Percentiles rank a stretch among this genome's conserved stretches.
phyloP scores from a whole-genome alignment of 1,284 basidiomycete species.

The Schizopora paradoxa region DNA sequence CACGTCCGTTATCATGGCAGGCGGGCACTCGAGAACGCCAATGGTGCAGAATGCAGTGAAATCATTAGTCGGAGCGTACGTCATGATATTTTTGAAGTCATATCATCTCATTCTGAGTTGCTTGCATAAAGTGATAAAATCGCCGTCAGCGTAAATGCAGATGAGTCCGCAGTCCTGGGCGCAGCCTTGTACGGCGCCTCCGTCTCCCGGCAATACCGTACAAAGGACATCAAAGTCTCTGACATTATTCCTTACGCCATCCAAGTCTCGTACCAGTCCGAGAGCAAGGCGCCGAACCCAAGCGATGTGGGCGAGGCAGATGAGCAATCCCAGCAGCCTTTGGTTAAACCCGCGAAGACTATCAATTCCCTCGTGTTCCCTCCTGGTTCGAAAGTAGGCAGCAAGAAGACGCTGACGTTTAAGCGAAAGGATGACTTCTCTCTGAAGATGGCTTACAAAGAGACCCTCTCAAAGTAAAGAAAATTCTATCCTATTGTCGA shows the following conservation, averaged over 20 bases:
- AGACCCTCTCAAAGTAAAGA: slow-evolving; percentile 50
- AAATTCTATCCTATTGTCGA: background rate
- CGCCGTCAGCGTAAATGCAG: slow-evolving; percentile 93
- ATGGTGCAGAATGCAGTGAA: slow-evolving; percentile 85
- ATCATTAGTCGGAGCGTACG: slow-evolving; percentile 69
- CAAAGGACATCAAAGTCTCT: slow-evolving; percentile 85
- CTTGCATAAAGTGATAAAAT: slow-evolving; percentile 57
- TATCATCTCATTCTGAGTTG: background rate
- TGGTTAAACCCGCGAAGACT: slow-evolving; percentile 48
- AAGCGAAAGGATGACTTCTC: slow-evolving; percentile 76
- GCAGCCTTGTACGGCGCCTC: slow-evolving; percentile 92
- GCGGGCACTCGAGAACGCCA: slow-evolving; percentile 86
- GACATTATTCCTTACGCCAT: slow-evolving; percentile 74
- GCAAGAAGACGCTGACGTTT: slow-evolving; percentile 80
- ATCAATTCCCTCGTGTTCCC: slow-evolving; percentile 76
- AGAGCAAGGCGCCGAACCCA: slow-evolving; percentile 44
- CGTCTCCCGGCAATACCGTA: slow-evolving; percentile 89
- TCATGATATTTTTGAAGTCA: no score
- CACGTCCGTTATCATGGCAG: slow-evolving; percentile 86
- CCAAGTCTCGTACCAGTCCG: slow-evolving; percentile 70
- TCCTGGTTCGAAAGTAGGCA: slow-evolving; percentile 64
- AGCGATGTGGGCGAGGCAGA: slow-evolving; percentile 23
- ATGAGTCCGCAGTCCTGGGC: slow-evolving; percentile 92
- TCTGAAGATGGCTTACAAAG: slow-evolving; percentile 69
- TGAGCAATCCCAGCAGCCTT: slow-evolving; percentile 14